Evolutionary conservation across 495 filamentous ascomycete species (phyloP).

Genomic region (Margaritispora aquatica): DNA sequence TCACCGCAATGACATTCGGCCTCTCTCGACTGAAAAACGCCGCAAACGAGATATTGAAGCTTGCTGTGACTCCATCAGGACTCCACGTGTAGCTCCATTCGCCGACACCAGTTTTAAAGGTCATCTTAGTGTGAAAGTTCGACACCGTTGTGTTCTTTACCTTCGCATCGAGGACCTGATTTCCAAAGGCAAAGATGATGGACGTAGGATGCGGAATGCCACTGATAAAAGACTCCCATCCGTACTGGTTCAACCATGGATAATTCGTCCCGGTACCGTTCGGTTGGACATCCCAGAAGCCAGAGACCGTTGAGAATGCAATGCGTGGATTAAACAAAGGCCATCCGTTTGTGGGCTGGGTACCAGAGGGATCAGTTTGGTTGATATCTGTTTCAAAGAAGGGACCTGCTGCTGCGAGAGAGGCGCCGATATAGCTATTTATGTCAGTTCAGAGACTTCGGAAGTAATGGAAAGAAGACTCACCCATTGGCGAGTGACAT

Average conservation of each 20-base stretch:
- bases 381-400: slow-evolving; percentile 60
- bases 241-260: slow-evolving; percentile 59
- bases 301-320: slow-evolving; percentile 67
- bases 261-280: slow-evolving; percentile 63
- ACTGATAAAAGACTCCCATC: slow-evolving; percentile 65
- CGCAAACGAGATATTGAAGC: slow-evolving; percentile 51
- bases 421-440: slow-evolving; percentile 38
- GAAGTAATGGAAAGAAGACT: neutral
- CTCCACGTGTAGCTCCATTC: slow-evolving; percentile 65
- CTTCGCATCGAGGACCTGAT: slow-evolving; percentile 51
- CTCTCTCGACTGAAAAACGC: slow-evolving; percentile 36
- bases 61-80: slow-evolving; percentile 38
- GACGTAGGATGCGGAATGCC: slow-evolving; percentile 54
- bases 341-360: slow-evolving; percentile 63
- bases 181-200: slow-evolving; percentile 51
- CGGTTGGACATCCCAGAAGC: slow-evolving; percentile 63
- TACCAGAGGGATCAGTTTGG: slow-evolving; percentile 23
- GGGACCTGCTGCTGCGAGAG: slow-evolving; percentile 55
- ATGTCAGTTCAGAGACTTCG: neutral
- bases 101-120: slow-evolving; percentile 55
- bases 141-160: slow-evolving; percentile 54
- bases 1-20: slow-evolving; percentile 39
- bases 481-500: slow-evolving; percentile 54
- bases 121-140: slow-evolving; percentile 54
- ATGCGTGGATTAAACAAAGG: slow-evolving; percentile 62